Conservation (phyloP, 495 filamentous ascomycete genomes). For the Cercophora scortea region DNA sequence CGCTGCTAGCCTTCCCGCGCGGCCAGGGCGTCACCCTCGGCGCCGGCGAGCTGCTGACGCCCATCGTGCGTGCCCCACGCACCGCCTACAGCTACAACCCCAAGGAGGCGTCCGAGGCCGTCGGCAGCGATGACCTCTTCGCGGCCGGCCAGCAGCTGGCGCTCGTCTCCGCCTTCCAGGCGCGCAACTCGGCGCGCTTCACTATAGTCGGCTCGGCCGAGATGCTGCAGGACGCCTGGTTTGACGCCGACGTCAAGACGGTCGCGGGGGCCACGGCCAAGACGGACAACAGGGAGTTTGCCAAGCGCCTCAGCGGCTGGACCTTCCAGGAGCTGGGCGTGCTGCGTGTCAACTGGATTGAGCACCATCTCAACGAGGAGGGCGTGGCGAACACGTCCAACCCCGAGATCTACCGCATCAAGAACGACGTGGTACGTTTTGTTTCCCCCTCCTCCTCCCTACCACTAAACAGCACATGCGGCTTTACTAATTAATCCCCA, state of each 20-base stretch:
- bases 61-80: conserved; percentile 69
- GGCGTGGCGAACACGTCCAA: conserved; percentile 51
- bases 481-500: neutral
- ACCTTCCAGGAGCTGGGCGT: conserved; percentile 92
- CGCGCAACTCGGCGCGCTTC: conserved; percentile 87
- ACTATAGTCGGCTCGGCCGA: conserved; percentile 80
- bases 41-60: conserved; percentile 63
- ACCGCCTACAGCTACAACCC: conserved; percentile 93
- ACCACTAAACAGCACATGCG: neutral
- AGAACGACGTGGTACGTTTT: conserved; percentile 88
- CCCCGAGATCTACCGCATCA: conserved; percentile 88
- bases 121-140: conserved; percentile 59
- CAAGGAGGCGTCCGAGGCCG: conserved; percentile 67
- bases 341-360: conserved; percentile 71
- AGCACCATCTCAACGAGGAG: conserved; percentile 64
- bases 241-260: conserved; percentile 68
- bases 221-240: conserved; percentile 84
- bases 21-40: conserved; percentile 77
- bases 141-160: conserved; percentile 74
- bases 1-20: conserved; percentile 67
- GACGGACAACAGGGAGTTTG: conserved; percentile 79
- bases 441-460: neutral
- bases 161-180: conserved; percentile 77
- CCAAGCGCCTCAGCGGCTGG: conserved; percentile 76
- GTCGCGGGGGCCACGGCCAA: conserved; percentile 42